These are phyloP conservation scores for Fusarium domesticum DNA, from an alignment of 2,329 filamentous ascomycete species.

Conservation along the genomic window DNA sequence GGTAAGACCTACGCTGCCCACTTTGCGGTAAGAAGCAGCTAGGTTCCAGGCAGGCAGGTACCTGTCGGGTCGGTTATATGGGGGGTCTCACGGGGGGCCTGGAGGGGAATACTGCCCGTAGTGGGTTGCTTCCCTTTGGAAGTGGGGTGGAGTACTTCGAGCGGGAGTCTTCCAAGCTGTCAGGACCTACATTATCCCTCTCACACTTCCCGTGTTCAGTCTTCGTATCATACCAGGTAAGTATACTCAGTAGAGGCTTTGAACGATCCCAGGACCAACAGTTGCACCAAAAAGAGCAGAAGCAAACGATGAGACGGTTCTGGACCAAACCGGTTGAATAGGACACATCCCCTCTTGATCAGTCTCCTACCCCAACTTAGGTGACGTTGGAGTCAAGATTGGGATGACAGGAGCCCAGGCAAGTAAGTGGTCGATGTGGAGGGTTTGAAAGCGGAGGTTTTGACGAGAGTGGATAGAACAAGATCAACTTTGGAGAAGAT, in stretches of 20 bases:
- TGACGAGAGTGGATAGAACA: background rate
- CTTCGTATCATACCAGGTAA: too few relatives aligned
- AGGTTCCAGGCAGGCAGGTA: background rate
- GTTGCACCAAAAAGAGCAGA: too few relatives aligned
- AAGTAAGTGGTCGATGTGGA: background rate
- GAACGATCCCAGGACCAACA: too few relatives aligned
- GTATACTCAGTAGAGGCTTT: too few relatives aligned
- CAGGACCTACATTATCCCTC: too few relatives aligned
- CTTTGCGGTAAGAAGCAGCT: background rate
- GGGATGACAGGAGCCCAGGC: background rate
- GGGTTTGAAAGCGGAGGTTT: background rate
- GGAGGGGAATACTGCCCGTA: background rate
- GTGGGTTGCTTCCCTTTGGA: background rate
- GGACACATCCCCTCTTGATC: too few relatives aligned
- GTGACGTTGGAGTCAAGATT: background rate
- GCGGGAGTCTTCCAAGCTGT: too few relatives aligned
- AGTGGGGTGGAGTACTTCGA: background rate
- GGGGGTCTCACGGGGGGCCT: background rate
- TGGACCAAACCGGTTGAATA: too few relatives aligned
- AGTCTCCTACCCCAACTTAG: background rate
- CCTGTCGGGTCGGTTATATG: background rate
- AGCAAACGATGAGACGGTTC: background rate
- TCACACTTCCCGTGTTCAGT: too few relatives aligned
- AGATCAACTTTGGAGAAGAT: background rate
- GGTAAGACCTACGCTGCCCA: background rate